Conservation (phyloP, 2,329 filamentous ascomycete genomes). For the Cladosporium austrohemisphaericum region DNA sequence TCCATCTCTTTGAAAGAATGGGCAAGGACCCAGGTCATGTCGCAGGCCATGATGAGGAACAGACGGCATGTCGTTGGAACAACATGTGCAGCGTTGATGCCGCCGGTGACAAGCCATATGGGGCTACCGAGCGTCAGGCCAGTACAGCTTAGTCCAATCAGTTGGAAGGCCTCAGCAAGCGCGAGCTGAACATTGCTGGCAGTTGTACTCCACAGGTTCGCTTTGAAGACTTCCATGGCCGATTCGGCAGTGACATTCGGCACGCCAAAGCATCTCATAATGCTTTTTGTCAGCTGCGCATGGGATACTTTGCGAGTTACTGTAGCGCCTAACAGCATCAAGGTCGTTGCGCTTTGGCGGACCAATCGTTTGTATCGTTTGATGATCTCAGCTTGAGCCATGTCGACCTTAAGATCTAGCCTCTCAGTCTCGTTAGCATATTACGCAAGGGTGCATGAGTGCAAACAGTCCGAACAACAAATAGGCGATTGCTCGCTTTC, state of each 20-base stretch:
- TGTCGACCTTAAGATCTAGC: too few species aligned
- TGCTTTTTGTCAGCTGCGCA: conserved; percentile 19
- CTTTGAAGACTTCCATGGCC: conserved; percentile 22
- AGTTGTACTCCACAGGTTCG: conserved; percentile 22
- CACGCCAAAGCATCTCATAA: conserved; percentile 26
- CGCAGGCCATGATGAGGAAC: conserved; percentile 33
- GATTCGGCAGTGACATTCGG: conserved; percentile 20
- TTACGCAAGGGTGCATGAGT: too few species aligned
- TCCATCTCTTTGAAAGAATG: conserved; percentile 28
- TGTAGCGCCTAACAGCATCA: too few species aligned
- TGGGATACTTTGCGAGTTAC: background rate
- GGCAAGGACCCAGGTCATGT: conserved; percentile 33
- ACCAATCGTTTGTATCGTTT: too few species aligned
- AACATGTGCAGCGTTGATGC: conserved; percentile 24
- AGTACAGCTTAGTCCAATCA: conserved; percentile 23
- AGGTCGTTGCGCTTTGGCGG: too few species aligned
- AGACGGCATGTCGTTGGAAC: conserved; percentile 32
- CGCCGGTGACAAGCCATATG: conserved; percentile 26
- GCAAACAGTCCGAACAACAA: too few species aligned
- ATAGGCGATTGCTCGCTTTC: too few species aligned
- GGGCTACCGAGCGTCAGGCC: conserved; percentile 28
- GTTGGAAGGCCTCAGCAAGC: conserved; percentile 20
- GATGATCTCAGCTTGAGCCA: too few species aligned
- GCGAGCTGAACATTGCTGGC: conserved; percentile 19
- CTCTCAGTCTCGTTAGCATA: too few species aligned